phyloP scores from a whole-genome alignment of 1,284 basidiomycete species.

The Ceratobasidium papillatum region DNA sequence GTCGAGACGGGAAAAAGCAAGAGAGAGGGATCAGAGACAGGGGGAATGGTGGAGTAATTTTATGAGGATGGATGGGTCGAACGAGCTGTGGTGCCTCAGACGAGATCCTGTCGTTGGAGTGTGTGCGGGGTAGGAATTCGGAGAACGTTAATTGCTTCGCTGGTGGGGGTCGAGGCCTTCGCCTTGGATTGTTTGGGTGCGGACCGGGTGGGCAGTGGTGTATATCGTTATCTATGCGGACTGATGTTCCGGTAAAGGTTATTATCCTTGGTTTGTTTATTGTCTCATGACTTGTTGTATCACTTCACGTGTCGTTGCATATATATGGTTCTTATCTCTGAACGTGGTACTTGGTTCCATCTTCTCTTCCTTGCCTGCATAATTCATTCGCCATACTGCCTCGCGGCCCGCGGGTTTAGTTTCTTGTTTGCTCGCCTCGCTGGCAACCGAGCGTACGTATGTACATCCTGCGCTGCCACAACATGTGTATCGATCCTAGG shows the following conservation, averaged over 20 bases:
- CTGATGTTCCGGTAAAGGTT: conserved; percentile 5
- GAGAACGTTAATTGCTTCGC: conserved; percentile 7
- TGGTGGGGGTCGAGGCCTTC: conserved; percentile 25
- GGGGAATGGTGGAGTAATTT: conserved; percentile 21
- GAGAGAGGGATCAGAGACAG: conserved; percentile 15
- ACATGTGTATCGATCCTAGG: conserved; percentile 9
- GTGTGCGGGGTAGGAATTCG: conserved; percentile 27
- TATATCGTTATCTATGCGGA: conserved; percentile 7
- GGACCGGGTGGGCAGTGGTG: neutral
- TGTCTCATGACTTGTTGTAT: neutral
- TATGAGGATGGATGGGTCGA: neutral
- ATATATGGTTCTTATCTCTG: conserved; percentile 12
- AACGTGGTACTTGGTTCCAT: neutral
- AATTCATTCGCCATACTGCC: neutral
- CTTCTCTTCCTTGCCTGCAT: neutral
- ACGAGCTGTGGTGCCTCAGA: conserved; percentile 3
- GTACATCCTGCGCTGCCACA: conserved; percentile 17
- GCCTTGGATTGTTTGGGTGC: neutral
- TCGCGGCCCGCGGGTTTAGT: neutral
- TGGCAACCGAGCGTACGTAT: neutral
- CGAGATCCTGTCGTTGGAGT: conserved; percentile 25
- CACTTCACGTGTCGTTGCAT: neutral
- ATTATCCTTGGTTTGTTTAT: conserved; percentile 15
- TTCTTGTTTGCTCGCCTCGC: neutral
- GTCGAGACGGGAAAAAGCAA: neutral